Base-by-base conservation (phyloP, 2,329 filamentous ascomycete species). In the Penicillium aurantiogriseum region DNA sequence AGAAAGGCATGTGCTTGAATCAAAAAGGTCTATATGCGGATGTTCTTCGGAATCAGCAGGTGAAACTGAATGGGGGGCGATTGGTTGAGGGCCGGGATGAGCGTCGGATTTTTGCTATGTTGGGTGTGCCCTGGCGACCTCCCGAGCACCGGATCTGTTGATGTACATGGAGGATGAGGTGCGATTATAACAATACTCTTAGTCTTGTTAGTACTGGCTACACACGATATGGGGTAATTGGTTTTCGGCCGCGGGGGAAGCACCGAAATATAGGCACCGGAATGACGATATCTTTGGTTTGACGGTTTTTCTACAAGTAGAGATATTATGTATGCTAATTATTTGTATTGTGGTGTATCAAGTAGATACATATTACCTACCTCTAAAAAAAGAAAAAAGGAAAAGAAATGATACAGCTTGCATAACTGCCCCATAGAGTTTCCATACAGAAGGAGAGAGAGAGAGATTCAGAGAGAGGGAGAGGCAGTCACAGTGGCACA, bases 101-200 rank as follows among this genome's bases (percentile, higher is more conserved):
- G 81, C 87, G 79, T 77, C 85, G 76, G 69, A 96, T 96, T 38
- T 96, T 96, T 72, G 87, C 89, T 75, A 78, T 88, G 10, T 74
- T 97, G 54, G 90, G 88, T 0, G 91, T 96, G n/a, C 86, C 88
- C 42, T 97, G 91, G 89, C 83, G 91, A 66, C 85, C 88, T 67
- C 89, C 91, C 9, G 81, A 86, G 69, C 85, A 94, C 72, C 80
- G 91, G 57, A 89, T 90, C 77, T 92, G 90, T 70, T 91, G 72
- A 81, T 31, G 19, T 15, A 21, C n/a, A 11, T 13, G 29, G 19
- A 35, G 8, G 10, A 25, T 35, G 10, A 17, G 8, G 3, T 46
- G 19, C n/a, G 13, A 8, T 33, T 29, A 21, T 13, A 33, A 31
- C 6, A 21, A 15, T 33, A 46, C 6, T 35, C 5, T n/a, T 19